Evolutionary conservation across 257 asterid genomes (phyloP), one percentile per base, ranked within the genome.

Genomic region (Lavandula angustifolia): DNA sequence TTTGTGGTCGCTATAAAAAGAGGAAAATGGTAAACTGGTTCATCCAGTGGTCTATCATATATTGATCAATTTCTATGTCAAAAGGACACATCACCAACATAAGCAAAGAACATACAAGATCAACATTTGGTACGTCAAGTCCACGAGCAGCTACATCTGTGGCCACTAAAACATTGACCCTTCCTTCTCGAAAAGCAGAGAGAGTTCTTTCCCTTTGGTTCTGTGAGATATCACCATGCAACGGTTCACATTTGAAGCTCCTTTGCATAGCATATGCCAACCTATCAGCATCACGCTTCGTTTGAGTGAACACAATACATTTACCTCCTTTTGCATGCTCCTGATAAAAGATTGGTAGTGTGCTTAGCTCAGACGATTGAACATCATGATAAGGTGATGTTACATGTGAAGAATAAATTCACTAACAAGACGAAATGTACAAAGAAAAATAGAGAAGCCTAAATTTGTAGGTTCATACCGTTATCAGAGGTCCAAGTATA

Each of bases 111-210:
- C 37, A 54, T 46, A 73, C 51, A 47, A 60, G 84, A 76, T 92
- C 99, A 67, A 92, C 99, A 75, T 92, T 92, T 69, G 99, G 99
- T 18, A 92, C 99, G 60, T 92, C 99, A 60, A 92, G 97, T 29
- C 99, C 99, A 37, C 99, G 99, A 7, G 99, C 97, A 67, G 97
- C 99, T 38, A 92, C 27, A 22, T 22, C 27, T 22, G 27, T 22
- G 27, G 27, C 27, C 27, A 22, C 2, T 22, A 22, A 22, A 22
- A 22, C 27, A 22, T 22, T 22, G 27, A 22, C 60, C 22, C 79
- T 81, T 5, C 96, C 96, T 14, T 87, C 87, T 49, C 97, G 84
- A 56, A 92, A 92, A 62, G 91, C 75, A 32, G 96, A 68, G 96
- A 68, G 80, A 29, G 96, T 89, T 76, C 95, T 85, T 77, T 92